Conservation (phyloP, 2,329 filamentous ascomycete genomes). For the Colletotrichum lindemuthianum region DNA sequence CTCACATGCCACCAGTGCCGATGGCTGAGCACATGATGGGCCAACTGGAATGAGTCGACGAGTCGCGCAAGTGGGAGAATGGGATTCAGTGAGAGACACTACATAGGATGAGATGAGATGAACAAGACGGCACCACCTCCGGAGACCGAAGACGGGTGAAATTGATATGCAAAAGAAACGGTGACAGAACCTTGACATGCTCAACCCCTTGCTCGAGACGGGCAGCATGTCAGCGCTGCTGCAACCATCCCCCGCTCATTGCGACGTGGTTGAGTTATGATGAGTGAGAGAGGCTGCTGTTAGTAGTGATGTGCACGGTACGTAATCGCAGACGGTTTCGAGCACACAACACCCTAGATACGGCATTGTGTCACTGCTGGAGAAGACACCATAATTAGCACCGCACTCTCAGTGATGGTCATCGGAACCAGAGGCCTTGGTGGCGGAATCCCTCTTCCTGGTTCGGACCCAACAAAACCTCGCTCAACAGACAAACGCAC, state of each 20-base stretch:
- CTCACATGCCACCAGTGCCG: not conserved
- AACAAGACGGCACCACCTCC: conserved; percentile 4
- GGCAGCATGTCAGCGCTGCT: too few relatives aligned
- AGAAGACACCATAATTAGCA: too few relatives aligned
- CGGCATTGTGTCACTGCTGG: too few relatives aligned
- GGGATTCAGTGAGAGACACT: not conserved
- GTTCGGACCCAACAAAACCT: conserved; percentile 3
- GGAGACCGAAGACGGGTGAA: not conserved
- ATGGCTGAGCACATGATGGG: not conserved
- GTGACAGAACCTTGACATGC: not conserved
- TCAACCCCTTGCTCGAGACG: not conserved
- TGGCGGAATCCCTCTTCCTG: not conserved
- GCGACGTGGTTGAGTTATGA: too few relatives aligned
- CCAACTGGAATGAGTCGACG: not conserved
- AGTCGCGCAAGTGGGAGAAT: not conserved
- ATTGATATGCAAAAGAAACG: conserved; percentile 1
- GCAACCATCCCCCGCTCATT: too few relatives aligned
- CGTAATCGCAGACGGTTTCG: too few relatives aligned
- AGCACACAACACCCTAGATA: too few relatives aligned
- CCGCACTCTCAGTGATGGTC: too few relatives aligned
- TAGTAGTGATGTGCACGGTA: too few relatives aligned
- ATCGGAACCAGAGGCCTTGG: too few relatives aligned
- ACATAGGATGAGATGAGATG: conserved; percentile 22
- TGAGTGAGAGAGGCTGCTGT: too few relatives aligned
- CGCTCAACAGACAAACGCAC: not conserved